Percentiles rank a stretch among this genome's conserved stretches.
These are phyloP conservation scores for Kalmusia sp. DNA, from an alignment of 2,329 filamentous ascomycete genomes.

Conservation along the genomic window DNA sequence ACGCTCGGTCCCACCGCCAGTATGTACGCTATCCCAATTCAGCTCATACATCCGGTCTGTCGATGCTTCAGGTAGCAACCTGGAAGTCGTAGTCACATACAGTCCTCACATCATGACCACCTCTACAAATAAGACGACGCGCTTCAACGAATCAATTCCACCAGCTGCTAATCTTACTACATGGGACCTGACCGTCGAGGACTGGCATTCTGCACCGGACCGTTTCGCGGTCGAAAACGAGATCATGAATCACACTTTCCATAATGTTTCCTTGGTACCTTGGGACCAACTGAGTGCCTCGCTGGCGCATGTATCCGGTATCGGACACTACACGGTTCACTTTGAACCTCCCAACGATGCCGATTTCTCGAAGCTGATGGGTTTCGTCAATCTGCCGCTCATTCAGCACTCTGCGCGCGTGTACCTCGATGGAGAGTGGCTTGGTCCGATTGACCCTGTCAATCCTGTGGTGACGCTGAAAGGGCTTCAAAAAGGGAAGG, in stretches of 20 bases:
- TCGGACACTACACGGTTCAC: slow-evolving; percentile 44
- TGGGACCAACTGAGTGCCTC: slow-evolving; percentile 36
- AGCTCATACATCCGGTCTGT: neutral
- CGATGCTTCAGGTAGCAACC: neutral
- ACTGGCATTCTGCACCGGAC: slow-evolving; percentile 49
- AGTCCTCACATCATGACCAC: slow-evolving; percentile 12
- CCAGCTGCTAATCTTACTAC: slow-evolving; percentile 32
- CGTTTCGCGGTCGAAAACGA: slow-evolving; percentile 38
- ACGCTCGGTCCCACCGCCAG: slow-evolving; percentile 8
- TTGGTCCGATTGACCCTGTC: slow-evolving; percentile 41
- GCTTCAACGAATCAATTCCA: slow-evolving; percentile 19
- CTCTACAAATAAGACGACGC: slow-evolving; percentile 14
- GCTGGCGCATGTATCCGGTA: slow-evolving; percentile 40
- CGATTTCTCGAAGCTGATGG: slow-evolving; percentile 17
- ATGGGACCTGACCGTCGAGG: slow-evolving; percentile 49
- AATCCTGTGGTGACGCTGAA: slow-evolving; percentile 33
- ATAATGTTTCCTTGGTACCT: slow-evolving; percentile 31
- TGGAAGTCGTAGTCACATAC: slow-evolving; percentile 13
- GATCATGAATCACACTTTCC: slow-evolving; percentile 28
- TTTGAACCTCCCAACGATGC: slow-evolving; percentile 33
- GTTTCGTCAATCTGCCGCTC: slow-evolving; percentile 32
- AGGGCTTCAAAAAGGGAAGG: slow-evolving; percentile 18
- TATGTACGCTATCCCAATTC: neutral
- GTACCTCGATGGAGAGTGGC: slow-evolving; percentile 34
- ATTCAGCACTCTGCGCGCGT: slow-evolving; percentile 37